Percentiles rank a stretch among this genome's conserved stretches.
phyloP scores from a whole-genome alignment of 306 rosid genomes.

The Senna siamea region DNA sequence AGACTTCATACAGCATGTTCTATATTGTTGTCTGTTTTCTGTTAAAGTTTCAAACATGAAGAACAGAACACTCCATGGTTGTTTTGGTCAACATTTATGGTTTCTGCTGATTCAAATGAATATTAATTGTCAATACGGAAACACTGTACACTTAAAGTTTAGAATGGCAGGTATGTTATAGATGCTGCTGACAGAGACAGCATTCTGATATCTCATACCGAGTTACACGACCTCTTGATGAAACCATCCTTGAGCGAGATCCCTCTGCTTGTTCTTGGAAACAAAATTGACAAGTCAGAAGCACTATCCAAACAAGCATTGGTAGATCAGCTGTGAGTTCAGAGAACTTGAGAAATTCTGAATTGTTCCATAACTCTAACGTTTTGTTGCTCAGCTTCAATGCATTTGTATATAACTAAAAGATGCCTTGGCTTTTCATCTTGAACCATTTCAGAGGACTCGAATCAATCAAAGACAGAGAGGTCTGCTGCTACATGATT shows the following conservation, averaged over 20 bases:
- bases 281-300: slow-evolving; percentile 75
- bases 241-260: slow-evolving; percentile 69
- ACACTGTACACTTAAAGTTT: slow-evolving; percentile 6
- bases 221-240: slow-evolving; percentile 82
- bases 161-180: slow-evolving; percentile 69
- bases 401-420: background rate
- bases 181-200: slow-evolving; percentile 96
- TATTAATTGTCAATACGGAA: background rate
- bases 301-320: slow-evolving; percentile 67
- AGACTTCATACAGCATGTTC: background rate
- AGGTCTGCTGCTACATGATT: slow-evolving; percentile 70
- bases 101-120: slow-evolving; percentile 16
- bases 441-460: slow-evolving; percentile 73
- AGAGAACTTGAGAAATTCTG: background rate
- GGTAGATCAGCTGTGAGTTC: slow-evolving; percentile 69
- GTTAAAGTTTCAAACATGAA: slow-evolving; percentile 1
- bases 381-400: background rate
- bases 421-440: slow-evolving; percentile 17
- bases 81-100: background rate
- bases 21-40: slow-evolving; percentile 1
- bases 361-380: background rate
- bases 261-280: slow-evolving; percentile 68
- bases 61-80: slow-evolving; percentile 17
- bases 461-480: slow-evolving; percentile 57
- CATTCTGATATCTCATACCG: slow-evolving; percentile 81